Evolutionary conservation across 2,329 filamentous ascomycete species (phyloP).

Genomic region (Colletotrichum musae): DNA sequence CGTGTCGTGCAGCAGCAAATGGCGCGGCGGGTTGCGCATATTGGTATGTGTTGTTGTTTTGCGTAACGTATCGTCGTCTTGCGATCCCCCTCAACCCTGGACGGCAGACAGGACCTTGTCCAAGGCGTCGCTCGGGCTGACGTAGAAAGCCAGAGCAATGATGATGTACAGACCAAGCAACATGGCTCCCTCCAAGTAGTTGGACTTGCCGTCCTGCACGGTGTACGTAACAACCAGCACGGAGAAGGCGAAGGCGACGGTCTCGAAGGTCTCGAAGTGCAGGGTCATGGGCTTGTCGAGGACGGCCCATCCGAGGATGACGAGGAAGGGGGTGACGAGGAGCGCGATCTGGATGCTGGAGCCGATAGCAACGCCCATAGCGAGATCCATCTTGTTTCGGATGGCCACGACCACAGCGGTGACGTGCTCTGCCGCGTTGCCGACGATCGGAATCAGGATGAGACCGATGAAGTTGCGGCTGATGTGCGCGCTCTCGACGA

Average conservation of each 20-base stretch:
- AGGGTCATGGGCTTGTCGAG: conserved; percentile 81
- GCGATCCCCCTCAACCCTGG: conserved; percentile 10
- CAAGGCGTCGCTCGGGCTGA: conserved; percentile 65
- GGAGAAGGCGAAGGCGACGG: conserved; percentile 82
- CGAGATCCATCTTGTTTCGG: conserved; percentile 81
- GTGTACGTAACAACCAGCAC: conserved; percentile 83
- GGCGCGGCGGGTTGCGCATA: not conserved
- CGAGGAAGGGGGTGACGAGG: conserved; percentile 84
- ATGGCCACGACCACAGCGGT: conserved; percentile 85
- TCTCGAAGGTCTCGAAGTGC: conserved; percentile 86
- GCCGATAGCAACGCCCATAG: conserved; percentile 86
- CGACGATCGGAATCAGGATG: conserved; percentile 84
- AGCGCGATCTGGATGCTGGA: conserved; percentile 88
- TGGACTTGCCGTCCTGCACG: conserved; percentile 86
- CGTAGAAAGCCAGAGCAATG: conserved; percentile 73
- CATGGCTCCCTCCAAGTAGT: conserved; percentile 88
- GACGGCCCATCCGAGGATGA: conserved; percentile 84
- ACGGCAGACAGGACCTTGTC: conserved; percentile 51
- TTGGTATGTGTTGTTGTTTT: not conserved
- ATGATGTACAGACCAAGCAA: conserved; percentile 69
- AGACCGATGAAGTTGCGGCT: conserved; percentile 87
- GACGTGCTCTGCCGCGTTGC: conserved; percentile 85
- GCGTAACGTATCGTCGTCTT: conserved; percentile 9
- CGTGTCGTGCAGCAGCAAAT: too few relatives aligned
- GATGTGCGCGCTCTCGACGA: conserved; percentile 79